Percentiles rank a stretch among this genome's conserved stretches.
Evolutionary conservation across 495 filamentous ascomycete species (phyloP).

Genomic region (Collariella sp.): DNA sequence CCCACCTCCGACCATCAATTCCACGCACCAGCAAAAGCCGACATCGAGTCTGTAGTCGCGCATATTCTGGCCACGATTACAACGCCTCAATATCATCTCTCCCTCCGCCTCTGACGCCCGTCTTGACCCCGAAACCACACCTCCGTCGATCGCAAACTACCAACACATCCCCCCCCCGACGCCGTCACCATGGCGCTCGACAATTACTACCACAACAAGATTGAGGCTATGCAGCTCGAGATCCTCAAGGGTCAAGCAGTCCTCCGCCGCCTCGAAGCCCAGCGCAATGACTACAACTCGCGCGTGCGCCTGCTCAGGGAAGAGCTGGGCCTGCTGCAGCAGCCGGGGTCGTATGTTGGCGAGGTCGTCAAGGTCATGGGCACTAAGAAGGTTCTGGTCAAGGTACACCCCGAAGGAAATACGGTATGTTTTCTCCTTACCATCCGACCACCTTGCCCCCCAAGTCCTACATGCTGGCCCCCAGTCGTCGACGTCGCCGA

Average conservation of each 20-base stretch:
- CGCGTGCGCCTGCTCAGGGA: slow-evolving; percentile 90
- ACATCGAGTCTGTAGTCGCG: background rate
- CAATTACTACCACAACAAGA: slow-evolving; percentile 98
- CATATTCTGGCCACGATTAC: no score
- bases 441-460: no score
- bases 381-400: slow-evolving; percentile 97
- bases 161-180: slow-evolving; percentile 17
- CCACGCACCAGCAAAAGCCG: background rate
- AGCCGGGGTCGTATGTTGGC: slow-evolving; percentile 95
- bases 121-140: background rate
- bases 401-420: slow-evolving; percentile 99
- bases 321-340: slow-evolving; percentile 91
- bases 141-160: background rate
- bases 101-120: background rate
- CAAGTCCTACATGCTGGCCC: no score
- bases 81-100: background rate
- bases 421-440: slow-evolving; percentile 61
- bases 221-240: slow-evolving; percentile 99
- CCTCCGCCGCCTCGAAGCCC: slow-evolving; percentile 87
- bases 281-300: slow-evolving; percentile 99
- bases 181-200: slow-evolving; percentile 84
- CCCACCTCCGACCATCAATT: slow-evolving; percentile 1
- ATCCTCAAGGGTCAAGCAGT: slow-evolving; percentile 98
- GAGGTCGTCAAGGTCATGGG: slow-evolving; percentile 99
- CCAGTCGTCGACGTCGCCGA: slow-evolving; percentile 95